A percentile compares a stretch with the other conserved stretches of the same genome.
Conservation (phyloP, 805 yeast genomes). For the Zygoascus tannicola region DNA sequence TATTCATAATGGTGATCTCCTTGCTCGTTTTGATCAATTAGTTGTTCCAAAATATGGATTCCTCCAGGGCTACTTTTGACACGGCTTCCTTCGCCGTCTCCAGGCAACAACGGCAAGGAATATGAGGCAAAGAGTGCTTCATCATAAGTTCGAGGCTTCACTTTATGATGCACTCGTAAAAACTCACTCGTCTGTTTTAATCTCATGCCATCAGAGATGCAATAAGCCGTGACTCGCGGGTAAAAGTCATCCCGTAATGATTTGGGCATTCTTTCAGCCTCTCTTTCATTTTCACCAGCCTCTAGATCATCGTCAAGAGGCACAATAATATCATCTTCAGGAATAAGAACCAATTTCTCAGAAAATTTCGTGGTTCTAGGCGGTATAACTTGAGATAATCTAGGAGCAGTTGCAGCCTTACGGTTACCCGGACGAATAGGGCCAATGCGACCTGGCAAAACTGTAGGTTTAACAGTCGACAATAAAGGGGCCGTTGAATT, state of each 20-base stretch:
- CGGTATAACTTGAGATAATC: conserved; percentile 20
- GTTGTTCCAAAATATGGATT: conserved; percentile 54
- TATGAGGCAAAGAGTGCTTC: conserved; percentile 91
- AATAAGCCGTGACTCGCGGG: conserved; percentile 85
- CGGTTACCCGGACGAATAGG: neutral
- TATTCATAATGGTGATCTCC: conserved; percentile 89
- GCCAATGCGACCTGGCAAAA: neutral
- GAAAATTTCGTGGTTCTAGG: conserved; percentile 73
- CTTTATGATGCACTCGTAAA: conserved; percentile 62
- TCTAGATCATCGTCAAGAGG: conserved; percentile 15
- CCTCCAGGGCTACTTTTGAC: conserved; percentile 29
- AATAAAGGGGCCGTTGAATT: neutral
- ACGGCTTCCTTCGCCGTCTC: conserved; percentile 38
- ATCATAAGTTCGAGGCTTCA: conserved; percentile 79
- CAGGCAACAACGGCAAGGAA: conserved; percentile 77
- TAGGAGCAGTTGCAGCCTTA: neutral
- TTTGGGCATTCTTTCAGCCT: conserved; percentile 29
- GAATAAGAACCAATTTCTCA: conserved; percentile 78
- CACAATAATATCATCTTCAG: conserved; percentile 32
- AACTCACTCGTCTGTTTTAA: conserved; percentile 55
- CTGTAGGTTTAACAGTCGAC: neutral
- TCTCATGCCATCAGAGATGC: conserved; percentile 75
- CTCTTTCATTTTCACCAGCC: conserved; percentile 8
- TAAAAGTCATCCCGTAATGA: conserved; percentile 53
- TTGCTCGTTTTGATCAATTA: conserved; percentile 73